phyloP scores from a whole-genome alignment of 2,329 filamentous ascomycete species.

The Tolypocladium pustulatum region DNA sequence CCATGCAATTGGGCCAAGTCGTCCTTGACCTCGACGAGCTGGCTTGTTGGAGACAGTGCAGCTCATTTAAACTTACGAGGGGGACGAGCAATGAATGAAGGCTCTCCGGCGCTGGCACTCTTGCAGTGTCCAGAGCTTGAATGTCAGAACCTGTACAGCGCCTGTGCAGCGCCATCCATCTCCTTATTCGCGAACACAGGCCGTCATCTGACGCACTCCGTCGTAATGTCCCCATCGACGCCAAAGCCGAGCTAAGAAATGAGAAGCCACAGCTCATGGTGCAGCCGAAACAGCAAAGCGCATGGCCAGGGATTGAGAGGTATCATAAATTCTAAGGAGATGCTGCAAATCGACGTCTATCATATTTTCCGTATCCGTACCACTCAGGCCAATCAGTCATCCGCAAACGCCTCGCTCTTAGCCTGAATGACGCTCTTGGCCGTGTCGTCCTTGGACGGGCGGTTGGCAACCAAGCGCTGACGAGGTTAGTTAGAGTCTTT shows the following conservation, averaged over 20 bases:
- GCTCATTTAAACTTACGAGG: not conserved
- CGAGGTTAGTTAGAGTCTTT: conserved; percentile 11
- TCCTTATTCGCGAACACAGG: not conserved
- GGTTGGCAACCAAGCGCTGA: conserved; percentile 43
- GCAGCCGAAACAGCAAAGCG: not conserved
- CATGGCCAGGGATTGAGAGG: not conserved
- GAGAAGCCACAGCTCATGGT: not conserved
- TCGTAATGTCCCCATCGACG: not conserved
- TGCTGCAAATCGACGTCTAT: not conserved
- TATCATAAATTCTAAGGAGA: not conserved
- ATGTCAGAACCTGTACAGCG: not conserved
- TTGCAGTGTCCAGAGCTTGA: not conserved
- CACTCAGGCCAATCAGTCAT: conserved; percentile 17
- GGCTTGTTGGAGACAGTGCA: not conserved
- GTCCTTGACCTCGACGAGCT: not conserved
- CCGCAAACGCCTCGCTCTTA: conserved; percentile 29
- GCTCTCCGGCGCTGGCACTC: not conserved
- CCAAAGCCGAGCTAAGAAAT: not conserved
- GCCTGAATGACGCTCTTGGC: conserved; percentile 24
- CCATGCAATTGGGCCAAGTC: not conserved
- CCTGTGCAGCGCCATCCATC: not conserved
- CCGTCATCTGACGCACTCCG: not conserved
- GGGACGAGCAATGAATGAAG: not conserved
- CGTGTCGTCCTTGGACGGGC: conserved; percentile 26
- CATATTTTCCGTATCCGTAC: not conserved